Percentiles rank a stretch among this genome's conserved stretches.
phyloP scores from a whole-genome alignment of 1,284 basidiomycete genomes.

The Puccinia horiana region DNA sequence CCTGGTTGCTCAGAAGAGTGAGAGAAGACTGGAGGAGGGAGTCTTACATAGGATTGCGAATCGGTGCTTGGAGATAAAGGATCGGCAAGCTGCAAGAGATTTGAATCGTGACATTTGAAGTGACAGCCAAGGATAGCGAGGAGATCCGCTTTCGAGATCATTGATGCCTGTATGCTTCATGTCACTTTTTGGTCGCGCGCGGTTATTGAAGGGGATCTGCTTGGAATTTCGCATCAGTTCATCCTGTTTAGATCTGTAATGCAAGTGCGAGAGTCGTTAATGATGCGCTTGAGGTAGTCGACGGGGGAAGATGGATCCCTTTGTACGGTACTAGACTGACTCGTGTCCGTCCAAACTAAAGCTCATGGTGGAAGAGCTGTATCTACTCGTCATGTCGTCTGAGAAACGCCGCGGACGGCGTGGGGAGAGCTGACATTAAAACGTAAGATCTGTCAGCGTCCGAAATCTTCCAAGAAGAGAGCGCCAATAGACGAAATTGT shows the following conservation, averaged over 20 bases:
- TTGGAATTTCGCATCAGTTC: not conserved
- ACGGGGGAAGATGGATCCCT: not conserved
- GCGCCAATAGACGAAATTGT: no score
- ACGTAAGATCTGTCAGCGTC: not conserved
- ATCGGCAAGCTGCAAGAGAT: not conserved
- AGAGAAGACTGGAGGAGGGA: no score
- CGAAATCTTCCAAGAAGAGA: not conserved
- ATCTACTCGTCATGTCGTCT: not conserved
- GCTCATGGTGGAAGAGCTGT: not conserved
- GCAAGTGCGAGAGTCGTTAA: no score
- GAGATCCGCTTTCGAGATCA: not conserved
- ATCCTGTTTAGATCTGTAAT: no score
- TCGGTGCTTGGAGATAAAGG: not conserved
- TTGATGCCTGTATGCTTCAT: not conserved
- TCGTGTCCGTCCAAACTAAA: conserved; percentile 8
- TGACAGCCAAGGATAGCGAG: not conserved
- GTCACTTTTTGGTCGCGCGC: not conserved
- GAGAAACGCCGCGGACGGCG: not conserved
- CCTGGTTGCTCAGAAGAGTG: no score
- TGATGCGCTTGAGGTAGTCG: not conserved
- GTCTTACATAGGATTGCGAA: not conserved
- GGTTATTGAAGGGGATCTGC: not conserved
- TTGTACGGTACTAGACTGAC: not conserved
- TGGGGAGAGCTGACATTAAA: not conserved
- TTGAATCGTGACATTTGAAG: not conserved